Percentiles rank a stretch among this genome's conserved stretches.
These are phyloP conservation scores for Calcarisporium arbuscula DNA, from an alignment of 2,329 filamentous ascomycete species.

Conservation along the genomic window DNA sequence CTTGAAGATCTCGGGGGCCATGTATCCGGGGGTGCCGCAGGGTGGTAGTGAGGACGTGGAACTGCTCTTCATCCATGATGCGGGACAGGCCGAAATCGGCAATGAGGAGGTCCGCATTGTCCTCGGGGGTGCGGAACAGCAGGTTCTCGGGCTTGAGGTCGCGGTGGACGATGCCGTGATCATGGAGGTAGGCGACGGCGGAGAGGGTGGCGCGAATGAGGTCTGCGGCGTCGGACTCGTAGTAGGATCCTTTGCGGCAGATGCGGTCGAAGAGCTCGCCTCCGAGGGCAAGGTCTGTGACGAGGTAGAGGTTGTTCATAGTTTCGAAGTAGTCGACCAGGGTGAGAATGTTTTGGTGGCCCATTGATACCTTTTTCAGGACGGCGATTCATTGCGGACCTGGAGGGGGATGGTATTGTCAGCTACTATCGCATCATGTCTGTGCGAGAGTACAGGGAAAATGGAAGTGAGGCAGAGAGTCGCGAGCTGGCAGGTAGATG, in stretches of 20 bases:
- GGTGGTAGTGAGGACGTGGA: constrained; percentile 96
- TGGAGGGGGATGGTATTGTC: constrained; percentile 32
- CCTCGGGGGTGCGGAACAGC: constrained; percentile 92
- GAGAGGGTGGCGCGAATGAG: constrained; percentile 91
- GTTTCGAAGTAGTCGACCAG: constrained; percentile 99
- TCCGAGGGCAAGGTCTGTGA: constrained; percentile 91
- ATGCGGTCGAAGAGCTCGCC: constrained; percentile 98
- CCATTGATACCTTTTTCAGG: constrained; percentile 96
- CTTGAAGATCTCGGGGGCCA: constrained; percentile 99
- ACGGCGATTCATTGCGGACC: constrained; percentile 98
- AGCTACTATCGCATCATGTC: too few relatives aligned
- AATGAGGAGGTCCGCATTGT: constrained; percentile 94
- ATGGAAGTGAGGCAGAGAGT: too few relatives aligned
- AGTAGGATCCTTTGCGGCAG: constrained; percentile 97
- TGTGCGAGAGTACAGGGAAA: too few relatives aligned
- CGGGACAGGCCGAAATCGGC: constrained; percentile 93
- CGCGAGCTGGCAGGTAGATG: too few relatives aligned
- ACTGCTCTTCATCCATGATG: constrained; percentile 99
- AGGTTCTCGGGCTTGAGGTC: constrained; percentile 97
- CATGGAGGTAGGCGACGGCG: constrained; percentile 96
- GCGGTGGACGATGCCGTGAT: constrained; percentile 96
- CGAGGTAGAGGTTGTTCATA: constrained; percentile 98
- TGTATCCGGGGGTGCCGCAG: constrained; percentile 95
- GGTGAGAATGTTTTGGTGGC: constrained; percentile 95
- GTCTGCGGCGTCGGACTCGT: constrained; percentile 93